Conservation (phyloP, 2,329 filamentous ascomycete genomes). For the Ceratocystis papillata region DNA sequence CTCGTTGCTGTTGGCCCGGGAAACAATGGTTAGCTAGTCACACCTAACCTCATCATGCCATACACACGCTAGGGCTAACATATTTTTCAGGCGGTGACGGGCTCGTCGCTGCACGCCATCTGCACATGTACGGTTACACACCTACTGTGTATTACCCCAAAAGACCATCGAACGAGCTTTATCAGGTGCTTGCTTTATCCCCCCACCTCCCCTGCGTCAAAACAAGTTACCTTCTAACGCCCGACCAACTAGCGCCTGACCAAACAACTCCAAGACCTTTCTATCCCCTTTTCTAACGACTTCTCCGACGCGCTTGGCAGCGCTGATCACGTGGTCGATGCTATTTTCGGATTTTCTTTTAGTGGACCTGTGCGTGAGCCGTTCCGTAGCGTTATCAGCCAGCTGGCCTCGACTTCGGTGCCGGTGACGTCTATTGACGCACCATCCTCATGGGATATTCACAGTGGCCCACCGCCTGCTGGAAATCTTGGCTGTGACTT, state of each 20-base stretch:
- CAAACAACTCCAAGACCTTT: slow-evolving; percentile 73
- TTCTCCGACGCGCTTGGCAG: slow-evolving; percentile 56
- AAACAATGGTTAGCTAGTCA: slow-evolving; percentile 47
- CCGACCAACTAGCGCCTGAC: slow-evolving; percentile 52
- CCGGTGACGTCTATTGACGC: slow-evolving; percentile 85
- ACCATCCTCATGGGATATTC: slow-evolving; percentile 90
- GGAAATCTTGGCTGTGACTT: slow-evolving; percentile 70
- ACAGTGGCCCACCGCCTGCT: slow-evolving; percentile 53
- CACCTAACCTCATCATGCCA: neutral
- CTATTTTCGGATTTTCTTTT: slow-evolving; percentile 95
- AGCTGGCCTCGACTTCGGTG: slow-evolving; percentile 59
- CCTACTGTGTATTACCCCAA: slow-evolving; percentile 91
- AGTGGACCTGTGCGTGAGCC: slow-evolving; percentile 85
- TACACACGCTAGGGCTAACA: slow-evolving; percentile 24
- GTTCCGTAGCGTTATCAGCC: slow-evolving; percentile 69
- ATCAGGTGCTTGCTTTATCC: slow-evolving; percentile 52
- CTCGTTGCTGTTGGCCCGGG: slow-evolving; percentile 85
- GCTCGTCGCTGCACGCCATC: slow-evolving; percentile 82
- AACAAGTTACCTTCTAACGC: neutral
- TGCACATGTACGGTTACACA: slow-evolving; percentile 82
- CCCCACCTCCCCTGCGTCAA: neutral
- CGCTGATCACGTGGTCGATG: slow-evolving; percentile 76
- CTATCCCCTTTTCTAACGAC: slow-evolving; percentile 73
- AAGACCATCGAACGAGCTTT: slow-evolving; percentile 78
- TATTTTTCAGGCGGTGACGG: slow-evolving; percentile 68